Percentiles rank a stretch among this genome's conserved stretches.
Evolutionary conservation across 495 filamentous ascomycete species (phyloP).

Genomic region (Neurospora sp.): DNA sequence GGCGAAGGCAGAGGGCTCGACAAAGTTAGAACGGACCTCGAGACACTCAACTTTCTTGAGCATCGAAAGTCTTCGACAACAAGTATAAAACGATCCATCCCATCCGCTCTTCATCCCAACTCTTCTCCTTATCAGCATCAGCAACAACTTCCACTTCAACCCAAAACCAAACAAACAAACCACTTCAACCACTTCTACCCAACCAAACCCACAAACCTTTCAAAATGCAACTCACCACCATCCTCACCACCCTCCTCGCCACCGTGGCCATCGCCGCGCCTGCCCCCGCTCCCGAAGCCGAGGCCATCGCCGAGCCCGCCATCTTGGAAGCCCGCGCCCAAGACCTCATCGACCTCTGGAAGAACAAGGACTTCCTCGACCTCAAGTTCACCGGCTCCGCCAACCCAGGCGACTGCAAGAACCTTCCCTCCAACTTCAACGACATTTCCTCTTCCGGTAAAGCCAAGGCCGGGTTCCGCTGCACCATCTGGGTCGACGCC

Average conservation of each 20-base stretch:
- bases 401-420: conserved; percentile 7
- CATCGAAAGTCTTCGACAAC: background rate
- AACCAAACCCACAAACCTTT: background rate
- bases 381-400: conserved; percentile 26
- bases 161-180: no score
- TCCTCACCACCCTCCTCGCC: conserved; percentile 6
- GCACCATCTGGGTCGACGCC: conserved; percentile 14
- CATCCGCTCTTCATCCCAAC: background rate
- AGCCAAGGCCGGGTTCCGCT: conserved; percentile 8
- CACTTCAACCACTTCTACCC: no score
- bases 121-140: background rate
- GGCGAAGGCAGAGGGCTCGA: background rate
- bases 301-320: background rate
- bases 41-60: background rate
- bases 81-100: background rate
- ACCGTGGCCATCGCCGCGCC: background rate
- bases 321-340: background rate
- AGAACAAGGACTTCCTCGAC: conserved; percentile 37
- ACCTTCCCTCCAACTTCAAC: conserved; percentile 12
- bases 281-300: background rate
- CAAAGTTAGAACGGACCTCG: background rate
- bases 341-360: conserved; percentile 13
- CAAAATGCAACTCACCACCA: conserved; percentile 15
- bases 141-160: background rate
- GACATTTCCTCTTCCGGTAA: conserved; percentile 7